Base-by-base conservation (phyloP, 2,329 filamentous ascomycete species). In the Corinectria fuckeliana region DNA sequence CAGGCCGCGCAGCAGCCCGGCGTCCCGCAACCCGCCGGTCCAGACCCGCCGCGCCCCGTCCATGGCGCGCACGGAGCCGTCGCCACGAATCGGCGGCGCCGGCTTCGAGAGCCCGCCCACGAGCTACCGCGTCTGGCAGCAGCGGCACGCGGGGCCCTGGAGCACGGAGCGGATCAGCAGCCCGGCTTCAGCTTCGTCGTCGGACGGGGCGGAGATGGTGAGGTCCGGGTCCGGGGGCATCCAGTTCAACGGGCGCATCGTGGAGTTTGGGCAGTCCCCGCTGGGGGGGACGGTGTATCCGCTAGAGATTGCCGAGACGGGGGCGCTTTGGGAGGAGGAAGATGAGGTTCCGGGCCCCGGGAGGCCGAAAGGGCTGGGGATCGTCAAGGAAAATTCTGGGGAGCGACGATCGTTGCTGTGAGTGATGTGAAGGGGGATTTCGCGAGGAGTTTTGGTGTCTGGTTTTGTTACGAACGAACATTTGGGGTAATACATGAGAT, bases 181-280 rank as follows among this genome's bases (percentile, higher is more conserved):
- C 52, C 44, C 26, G 23, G 23, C 23, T 10, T 51, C 48, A 14
- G 32, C 42, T 1, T 7, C 49, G 3, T 26, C 48, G 21, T 39
- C 60, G 10, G 65, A 64, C 9, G 52, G 56, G 3, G 55, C 48
- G 36, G 63, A 66, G 39, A 68, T 70, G 68, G 57, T 61, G 20
- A 64, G 66, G 49, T 70, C 65, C 4, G 65, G 68, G 39, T 69
- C 68, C 11, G 66, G 65, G 16, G 65, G 65, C 10, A 63, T 68
- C 16, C 60, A 64, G n/a, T 64, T 70, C 47, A 61, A 68, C 23
- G 68, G 65, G 3, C 51, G 34, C n/a, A 62, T 66, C 36, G 56
- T 67, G 11, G 60, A 67, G 49, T 66, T 69, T 61, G 68, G 65
- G 20, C 61, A 60, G 49, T 56, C 56, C 4, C 54, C 56, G 7